Conservation (phyloP, 805 yeast species). For the Dipodascus geniculatus region DNA sequence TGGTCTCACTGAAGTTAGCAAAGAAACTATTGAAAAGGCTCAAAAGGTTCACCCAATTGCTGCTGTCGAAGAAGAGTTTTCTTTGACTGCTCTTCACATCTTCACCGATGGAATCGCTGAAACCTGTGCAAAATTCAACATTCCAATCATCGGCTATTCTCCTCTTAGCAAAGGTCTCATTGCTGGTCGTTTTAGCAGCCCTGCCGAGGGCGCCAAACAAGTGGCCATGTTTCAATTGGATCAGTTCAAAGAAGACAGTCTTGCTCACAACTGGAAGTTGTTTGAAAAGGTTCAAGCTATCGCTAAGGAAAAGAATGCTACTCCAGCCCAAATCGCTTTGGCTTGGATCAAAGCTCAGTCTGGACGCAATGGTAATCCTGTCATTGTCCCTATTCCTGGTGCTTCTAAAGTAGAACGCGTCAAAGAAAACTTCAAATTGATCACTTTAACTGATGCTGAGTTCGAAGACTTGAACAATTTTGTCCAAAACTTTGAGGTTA, state of each 20-base stretch:
- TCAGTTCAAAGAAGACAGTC: constrained; percentile 47
- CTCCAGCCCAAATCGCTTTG: constrained; percentile 58
- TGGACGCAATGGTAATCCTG: constrained; percentile 31
- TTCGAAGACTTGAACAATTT: constrained; percentile 39
- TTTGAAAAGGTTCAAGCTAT: constrained; percentile 38
- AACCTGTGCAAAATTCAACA: constrained; percentile 41
- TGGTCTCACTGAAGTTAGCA: constrained; percentile 64
- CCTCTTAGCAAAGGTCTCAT: constrained; percentile 75
- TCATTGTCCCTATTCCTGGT: constrained; percentile 71
- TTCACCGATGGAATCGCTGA: constrained; percentile 40
- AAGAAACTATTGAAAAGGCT: constrained; percentile 50
- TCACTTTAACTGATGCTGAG: constrained; percentile 43
- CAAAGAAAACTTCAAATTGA: constrained; percentile 40
- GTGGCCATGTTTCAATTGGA: constrained; percentile 44
- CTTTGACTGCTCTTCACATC: constrained; percentile 42
- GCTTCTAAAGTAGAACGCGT: constrained; percentile 51
- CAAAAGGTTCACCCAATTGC: constrained; percentile 41
- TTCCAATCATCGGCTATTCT: constrained; percentile 70
- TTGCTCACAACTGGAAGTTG: constrained; percentile 39
- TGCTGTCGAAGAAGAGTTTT: constrained; percentile 69
- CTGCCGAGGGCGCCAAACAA: constrained; percentile 39
- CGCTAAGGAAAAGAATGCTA: constrained; percentile 35
- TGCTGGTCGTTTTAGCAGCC: constrained; percentile 44
- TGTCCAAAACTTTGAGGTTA: constrained; percentile 32
- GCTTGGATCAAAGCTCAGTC: constrained; percentile 47